phyloP scores from a whole-genome alignment of 163 green algal species.

The Trebouxia gelatinosa region DNA sequence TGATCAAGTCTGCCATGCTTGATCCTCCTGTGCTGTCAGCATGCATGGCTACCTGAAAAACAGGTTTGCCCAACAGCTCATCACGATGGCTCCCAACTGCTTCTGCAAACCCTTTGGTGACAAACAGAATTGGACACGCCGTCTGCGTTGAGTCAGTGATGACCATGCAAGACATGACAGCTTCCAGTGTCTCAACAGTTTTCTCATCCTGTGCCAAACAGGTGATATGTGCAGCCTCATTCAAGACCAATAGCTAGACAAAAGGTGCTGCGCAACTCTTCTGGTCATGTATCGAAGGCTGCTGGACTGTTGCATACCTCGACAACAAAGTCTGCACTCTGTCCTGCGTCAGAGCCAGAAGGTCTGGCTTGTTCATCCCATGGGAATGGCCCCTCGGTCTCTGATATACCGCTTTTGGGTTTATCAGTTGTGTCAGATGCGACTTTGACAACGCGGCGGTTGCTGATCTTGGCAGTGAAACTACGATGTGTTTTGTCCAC shows the following conservation, averaged over 20 bases:
- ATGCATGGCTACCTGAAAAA: conserved; percentile 27
- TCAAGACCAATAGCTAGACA: background rate
- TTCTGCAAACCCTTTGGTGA: conserved; percentile 23
- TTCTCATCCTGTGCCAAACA: conserved; percentile 13
- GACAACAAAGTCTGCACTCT: conserved; percentile 21
- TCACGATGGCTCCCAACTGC: conserved; percentile 34
- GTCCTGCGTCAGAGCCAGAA: conserved; percentile 9
- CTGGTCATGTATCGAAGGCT: background rate
- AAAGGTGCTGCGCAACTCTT: background rate
- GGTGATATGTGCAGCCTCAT: no score
- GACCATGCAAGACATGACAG: conserved; percentile 20
- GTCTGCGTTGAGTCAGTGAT: conserved; percentile 9
- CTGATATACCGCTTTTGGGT: background rate
- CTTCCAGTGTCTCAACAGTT: conserved; percentile 2
- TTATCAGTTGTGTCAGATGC: background rate
- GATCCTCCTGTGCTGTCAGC: no score
- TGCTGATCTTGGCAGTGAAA: background rate
- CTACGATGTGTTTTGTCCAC: conserved; percentile 14
- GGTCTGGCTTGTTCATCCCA: conserved; percentile 23
- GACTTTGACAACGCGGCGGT: background rate
- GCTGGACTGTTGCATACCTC: background rate
- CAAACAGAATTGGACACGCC: conserved; percentile 1
- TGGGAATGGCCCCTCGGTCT: conserved; percentile 10
- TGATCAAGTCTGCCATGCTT: background rate
- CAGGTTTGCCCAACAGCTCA: conserved; percentile 24